Conservation (phyloP, 2,329 filamentous ascomycete species). For the Ophidiomyces ophidiicola region DNA sequence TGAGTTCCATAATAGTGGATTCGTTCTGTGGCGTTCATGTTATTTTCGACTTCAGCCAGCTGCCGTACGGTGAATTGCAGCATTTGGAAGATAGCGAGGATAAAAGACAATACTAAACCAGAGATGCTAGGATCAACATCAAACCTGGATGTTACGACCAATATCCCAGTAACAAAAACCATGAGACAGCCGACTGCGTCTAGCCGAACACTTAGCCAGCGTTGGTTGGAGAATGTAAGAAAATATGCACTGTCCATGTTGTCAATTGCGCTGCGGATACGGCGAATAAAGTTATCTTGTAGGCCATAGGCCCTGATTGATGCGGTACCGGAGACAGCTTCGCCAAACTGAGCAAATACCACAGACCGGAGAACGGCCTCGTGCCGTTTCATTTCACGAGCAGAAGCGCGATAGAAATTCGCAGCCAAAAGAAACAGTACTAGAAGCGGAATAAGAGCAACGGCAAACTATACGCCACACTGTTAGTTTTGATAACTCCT, state of each 20-base stretch:
- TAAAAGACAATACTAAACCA: constrained; percentile 84
- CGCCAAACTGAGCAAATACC: constrained; percentile 83
- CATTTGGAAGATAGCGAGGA: constrained; percentile 86
- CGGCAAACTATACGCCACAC: constrained; percentile 43
- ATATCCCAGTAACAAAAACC: constrained; percentile 75
- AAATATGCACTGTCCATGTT: constrained; percentile 92
- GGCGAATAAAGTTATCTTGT: constrained; percentile 57
- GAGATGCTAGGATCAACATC: constrained; percentile 70
- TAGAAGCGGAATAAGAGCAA: constrained; percentile 57
- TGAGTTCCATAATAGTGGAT: constrained; percentile 78
- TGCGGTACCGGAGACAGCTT: constrained; percentile 63
- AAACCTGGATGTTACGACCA: constrained; percentile 87
- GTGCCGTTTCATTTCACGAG: constrained; percentile 86
- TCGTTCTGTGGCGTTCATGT: constrained; percentile 93
- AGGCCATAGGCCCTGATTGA: constrained; percentile 85
- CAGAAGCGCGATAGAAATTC: constrained; percentile 79
- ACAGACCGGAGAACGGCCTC: constrained; percentile 77
- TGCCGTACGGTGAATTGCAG: constrained; percentile 92
- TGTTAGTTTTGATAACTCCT: background rate
- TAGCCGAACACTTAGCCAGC: constrained; percentile 77
- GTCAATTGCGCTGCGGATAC: constrained; percentile 64
- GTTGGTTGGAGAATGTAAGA: constrained; percentile 86
- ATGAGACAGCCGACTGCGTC: constrained; percentile 73
- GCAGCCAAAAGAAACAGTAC: constrained; percentile 70
- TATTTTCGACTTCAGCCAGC: constrained; percentile 89